Base-by-base conservation (phyloP, 2,329 filamentous ascomycete species). In the Neopestalotiopsis clavispora region DNA sequence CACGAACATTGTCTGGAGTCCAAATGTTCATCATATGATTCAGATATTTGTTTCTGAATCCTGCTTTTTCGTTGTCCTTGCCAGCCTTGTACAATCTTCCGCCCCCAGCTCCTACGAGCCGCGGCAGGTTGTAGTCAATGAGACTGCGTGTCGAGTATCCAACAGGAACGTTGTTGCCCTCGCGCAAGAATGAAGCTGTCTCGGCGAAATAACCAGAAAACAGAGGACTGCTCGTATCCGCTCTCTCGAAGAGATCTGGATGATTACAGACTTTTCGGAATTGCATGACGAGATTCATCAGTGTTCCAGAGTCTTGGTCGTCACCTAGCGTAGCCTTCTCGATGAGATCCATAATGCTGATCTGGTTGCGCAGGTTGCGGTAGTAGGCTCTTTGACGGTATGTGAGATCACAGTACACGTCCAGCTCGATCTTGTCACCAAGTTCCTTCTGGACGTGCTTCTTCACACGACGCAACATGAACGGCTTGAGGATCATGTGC, bases 201-300 rank as follows among this genome's bases (percentile, higher is more conserved):
- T 99, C 96, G 14, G 95, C 96, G 80, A 95, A 99, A 78, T 92
- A 89, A n/a, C 91, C 90, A 74, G 92, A 90, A 0, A 94, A 92
- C 75, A 95, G 91, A 0, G 96, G 94, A 9, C 95, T 97, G 30
- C 89, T 91, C 9, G 94, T 97, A 70, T 98, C 95, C 10, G 95
- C 95, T 60, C 96, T 92, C 81, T 99, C 95, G 74, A 99, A 99
- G 42, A 99, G 83, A 81, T 99, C 96, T 0, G 96, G 96, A 78
- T 99, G 96, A 78, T 99, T 99, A 84, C 96, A 99, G 68, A 99
- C 96, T 83, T 99, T 99, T 75, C 96, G 90, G 88, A 99, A 99
- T 82, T 99, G 96, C 96, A 99, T 99, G 72, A 99, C 96, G 72
- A 99, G 86, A 81, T 99, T 99, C 96, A 99, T 98, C 76, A 99